Evolutionary conservation across 1,284 basidiomycete species (phyloP).

Genomic region (Trametes pubescens): DNA sequence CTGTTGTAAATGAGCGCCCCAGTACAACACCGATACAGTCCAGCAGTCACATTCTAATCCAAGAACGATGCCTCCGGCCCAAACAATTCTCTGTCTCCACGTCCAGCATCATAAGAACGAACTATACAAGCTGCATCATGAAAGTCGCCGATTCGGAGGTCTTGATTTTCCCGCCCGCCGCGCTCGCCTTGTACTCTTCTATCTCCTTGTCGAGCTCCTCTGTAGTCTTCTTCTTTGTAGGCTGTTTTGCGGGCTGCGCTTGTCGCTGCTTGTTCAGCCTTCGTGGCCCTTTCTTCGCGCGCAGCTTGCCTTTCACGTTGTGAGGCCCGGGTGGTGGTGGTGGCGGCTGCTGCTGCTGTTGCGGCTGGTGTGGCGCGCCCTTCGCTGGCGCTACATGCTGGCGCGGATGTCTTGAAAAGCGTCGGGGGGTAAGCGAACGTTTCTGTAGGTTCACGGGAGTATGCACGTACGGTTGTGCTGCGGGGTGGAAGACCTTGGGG

Average conservation of each 20-base stretch:
- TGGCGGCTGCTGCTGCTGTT: slow-evolving; percentile 2
- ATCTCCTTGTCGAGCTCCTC: slow-evolving; percentile 74
- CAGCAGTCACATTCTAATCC: too few relatives aligned
- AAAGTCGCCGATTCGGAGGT: background rate
- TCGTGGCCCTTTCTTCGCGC: slow-evolving; percentile 70
- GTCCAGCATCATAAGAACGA: background rate
- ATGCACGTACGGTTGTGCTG: slow-evolving; percentile 8
- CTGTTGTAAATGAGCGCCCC: too few relatives aligned
- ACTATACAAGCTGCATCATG: background rate
- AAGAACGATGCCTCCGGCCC: too few relatives aligned
- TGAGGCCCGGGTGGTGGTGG: background rate
- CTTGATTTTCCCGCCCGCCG: slow-evolving; percentile 16
- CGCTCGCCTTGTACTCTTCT: slow-evolving; percentile 67
- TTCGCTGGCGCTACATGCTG: slow-evolving; percentile 1
- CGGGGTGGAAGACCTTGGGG: slow-evolving; percentile 19
- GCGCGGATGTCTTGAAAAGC: background rate
- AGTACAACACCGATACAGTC: too few relatives aligned
- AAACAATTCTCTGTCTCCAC: too few relatives aligned
- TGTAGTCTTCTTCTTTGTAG: slow-evolving; percentile 41
- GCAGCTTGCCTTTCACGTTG: slow-evolving; percentile 40
- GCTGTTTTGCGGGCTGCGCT: slow-evolving; percentile 24
- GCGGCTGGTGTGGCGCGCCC: background rate
- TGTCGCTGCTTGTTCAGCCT: slow-evolving; percentile 62
- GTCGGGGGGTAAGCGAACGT: background rate
- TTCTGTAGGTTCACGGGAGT: background rate